Conservation (phyloP, 2,329 filamentous ascomycete species). For the Diaporthe citrichinensis region DNA sequence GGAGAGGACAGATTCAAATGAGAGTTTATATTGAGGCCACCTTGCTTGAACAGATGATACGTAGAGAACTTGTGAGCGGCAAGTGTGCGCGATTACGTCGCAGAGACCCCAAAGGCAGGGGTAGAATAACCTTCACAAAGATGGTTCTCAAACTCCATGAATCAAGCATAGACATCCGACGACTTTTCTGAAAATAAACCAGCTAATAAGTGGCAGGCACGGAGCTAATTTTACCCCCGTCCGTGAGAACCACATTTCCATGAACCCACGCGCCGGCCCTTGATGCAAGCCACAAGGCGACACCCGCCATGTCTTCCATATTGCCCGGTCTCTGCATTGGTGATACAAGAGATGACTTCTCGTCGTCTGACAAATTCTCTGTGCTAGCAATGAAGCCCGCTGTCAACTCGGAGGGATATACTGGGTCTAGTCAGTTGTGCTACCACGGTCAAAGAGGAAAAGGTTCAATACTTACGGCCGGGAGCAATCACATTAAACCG, state of each 20-base stretch:
- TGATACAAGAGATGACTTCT: slow-evolving; percentile 4
- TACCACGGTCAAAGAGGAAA: no score
- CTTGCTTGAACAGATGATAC: no score
- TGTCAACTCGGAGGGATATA: slow-evolving; percentile 13
- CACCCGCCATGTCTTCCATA: slow-evolving; percentile 15
- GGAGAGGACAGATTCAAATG: no score
- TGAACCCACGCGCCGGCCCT: not conserved
- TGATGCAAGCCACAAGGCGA: not conserved
- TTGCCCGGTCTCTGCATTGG: slow-evolving; percentile 2
- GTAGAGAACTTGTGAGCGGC: not conserved
- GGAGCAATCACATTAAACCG: slow-evolving; percentile 64
- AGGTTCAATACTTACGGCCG: slow-evolving; percentile 51
- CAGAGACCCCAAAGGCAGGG: not conserved
- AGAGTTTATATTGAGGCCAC: no score
- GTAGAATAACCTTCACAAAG: not conserved
- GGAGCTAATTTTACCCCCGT: not conserved
- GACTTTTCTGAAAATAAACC: not conserved
- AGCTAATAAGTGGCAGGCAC: not conserved
- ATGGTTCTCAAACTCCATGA: not conserved
- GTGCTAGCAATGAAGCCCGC: not conserved
- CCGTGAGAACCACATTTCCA: not conserved
- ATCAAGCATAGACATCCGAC: not conserved
- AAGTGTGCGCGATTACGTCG: not conserved
- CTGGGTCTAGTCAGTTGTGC: not conserved
- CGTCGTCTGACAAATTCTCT: not conserved